These are phyloP conservation scores for Myxozyma neotropica DNA, from an alignment of 805 yeast species.

Conservation along the genomic window DNA sequence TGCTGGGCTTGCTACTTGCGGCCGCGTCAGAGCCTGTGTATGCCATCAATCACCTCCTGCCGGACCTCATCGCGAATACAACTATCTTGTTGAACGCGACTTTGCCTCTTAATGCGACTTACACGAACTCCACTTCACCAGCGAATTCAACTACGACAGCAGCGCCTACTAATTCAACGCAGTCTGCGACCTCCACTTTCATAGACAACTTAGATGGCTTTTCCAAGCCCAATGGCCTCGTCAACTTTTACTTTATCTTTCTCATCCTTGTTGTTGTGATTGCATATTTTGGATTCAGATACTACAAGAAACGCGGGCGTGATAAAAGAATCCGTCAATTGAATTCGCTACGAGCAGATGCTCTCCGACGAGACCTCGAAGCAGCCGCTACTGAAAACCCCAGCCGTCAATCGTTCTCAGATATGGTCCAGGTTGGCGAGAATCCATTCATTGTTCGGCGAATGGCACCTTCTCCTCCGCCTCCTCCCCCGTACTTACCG, in stretches of 20 bases:
- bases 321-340: not conserved
- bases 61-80: constrained; percentile 1
- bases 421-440: constrained; percentile 7
- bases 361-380: constrained; percentile 28
- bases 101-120: not conserved
- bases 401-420: not conserved
- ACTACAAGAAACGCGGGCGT: constrained; percentile 20
- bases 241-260: constrained; percentile 29
- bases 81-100: not conserved
- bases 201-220: constrained; percentile 20
- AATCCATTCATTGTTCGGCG: not conserved
- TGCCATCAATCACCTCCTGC: constrained; percentile 8
- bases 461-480: constrained; percentile 4
- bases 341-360: constrained; percentile 12
- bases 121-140: constrained; percentile 3
- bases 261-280: constrained; percentile 20
- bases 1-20: not conserved
- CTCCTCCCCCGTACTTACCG: constrained; percentile 27
- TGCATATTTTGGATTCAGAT: constrained; percentile 23
- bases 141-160: constrained; percentile 12
- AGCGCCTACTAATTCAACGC: not conserved
- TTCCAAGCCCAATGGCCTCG: constrained; percentile 26
- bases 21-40: not conserved
- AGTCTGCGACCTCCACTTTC: constrained; percentile 11
- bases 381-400: not conserved